Conservation (phyloP, 2,329 filamentous ascomycete genomes). For the Aspergillus brunneoviolaceus region DNA sequence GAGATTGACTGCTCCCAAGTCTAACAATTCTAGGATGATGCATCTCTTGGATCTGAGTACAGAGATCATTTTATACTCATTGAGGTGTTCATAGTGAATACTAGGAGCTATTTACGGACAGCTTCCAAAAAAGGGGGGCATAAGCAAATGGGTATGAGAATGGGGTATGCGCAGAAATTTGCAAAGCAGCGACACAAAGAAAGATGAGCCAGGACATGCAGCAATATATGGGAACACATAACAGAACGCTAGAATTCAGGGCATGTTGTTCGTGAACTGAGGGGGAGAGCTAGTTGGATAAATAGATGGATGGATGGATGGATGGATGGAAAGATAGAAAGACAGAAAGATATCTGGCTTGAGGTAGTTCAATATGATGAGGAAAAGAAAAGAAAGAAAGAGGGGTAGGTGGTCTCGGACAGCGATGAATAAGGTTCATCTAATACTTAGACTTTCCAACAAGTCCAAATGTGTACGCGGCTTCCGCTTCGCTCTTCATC, state of each 20-base stretch:
- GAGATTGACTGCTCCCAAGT: too few relatives aligned
- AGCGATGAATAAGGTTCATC: neutral
- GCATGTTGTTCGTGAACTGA: neutral
- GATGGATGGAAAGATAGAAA: neutral
- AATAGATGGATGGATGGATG: neutral
- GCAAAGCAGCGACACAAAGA: neutral
- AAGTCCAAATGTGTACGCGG: constrained; percentile 55
- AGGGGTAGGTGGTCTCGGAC: neutral
- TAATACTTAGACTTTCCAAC: constrained; percentile 55
- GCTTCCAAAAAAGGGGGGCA: too few relatives aligned
- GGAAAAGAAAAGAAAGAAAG: neutral
- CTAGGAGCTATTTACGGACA: too few relatives aligned
- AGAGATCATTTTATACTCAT: too few relatives aligned
- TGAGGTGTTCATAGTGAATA: neutral
- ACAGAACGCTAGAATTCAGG: neutral
- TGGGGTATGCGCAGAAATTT: neutral
- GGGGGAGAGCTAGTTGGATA: neutral
- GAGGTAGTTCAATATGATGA: neutral
- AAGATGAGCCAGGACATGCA: neutral
- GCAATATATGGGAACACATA: neutral
- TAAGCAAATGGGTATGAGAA: neutral
- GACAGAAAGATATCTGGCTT: neutral
- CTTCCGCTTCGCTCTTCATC: constrained; percentile 55
- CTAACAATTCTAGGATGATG: too few relatives aligned
- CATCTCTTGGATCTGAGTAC: too few relatives aligned